phyloP scores from a whole-genome alignment of 257 asterid species.

The Galeopsis tetrahit region DNA sequence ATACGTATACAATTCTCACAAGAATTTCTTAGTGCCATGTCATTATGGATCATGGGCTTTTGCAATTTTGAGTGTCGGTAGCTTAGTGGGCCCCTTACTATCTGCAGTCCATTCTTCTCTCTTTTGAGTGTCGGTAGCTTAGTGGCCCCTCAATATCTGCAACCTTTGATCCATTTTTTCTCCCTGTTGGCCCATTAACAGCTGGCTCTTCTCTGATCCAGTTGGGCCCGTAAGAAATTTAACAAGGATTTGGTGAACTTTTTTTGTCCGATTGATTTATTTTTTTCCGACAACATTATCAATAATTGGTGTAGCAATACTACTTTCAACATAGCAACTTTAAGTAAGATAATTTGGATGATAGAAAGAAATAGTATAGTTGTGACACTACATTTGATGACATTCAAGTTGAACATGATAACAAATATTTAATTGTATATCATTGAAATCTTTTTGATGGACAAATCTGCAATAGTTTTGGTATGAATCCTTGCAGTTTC shows the following conservation, averaged over 20 bases:
- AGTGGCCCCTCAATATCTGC: background rate
- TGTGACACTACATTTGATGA: background rate
- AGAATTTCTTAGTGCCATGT: background rate
- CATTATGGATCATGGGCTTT: constrained; percentile 35
- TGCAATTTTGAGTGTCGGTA: constrained; percentile 41
- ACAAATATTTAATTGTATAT: background rate
- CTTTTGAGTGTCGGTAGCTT: constrained; percentile 5
- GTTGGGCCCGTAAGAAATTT: constrained; percentile 27
- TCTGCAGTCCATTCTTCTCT: constrained; percentile 22
- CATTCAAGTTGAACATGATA: constrained; percentile 1
- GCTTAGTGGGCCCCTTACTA: constrained; percentile 21
- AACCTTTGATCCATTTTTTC: constrained; percentile 32
- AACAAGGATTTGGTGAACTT: background rate
- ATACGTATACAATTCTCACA: too few relatives aligned
- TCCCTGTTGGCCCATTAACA: constrained; percentile 31
- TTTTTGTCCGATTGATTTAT: background rate
- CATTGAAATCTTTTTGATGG: background rate
- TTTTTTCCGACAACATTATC: background rate
- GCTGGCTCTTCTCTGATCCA: constrained; percentile 33
- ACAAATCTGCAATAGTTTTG: background rate
- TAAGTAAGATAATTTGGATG: background rate
- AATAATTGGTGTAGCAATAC: background rate
- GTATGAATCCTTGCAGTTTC: background rate
- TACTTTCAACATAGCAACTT: too few relatives aligned
- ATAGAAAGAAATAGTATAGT: background rate